Conservation (phyloP, 371 early-diverging fungal species). For the Funneliformis caledonium region DNA sequence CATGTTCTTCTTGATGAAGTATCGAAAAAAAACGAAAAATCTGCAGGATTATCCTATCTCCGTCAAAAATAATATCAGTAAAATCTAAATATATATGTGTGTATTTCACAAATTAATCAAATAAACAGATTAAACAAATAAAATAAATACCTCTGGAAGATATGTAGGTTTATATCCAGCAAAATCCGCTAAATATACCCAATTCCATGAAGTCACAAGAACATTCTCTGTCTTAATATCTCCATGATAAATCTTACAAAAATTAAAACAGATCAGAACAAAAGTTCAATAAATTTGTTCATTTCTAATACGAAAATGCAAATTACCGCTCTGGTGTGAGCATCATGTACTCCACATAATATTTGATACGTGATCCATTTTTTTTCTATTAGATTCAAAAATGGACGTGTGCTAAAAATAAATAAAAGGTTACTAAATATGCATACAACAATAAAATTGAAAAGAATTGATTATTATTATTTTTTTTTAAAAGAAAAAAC, state of each 20-base stretch:
- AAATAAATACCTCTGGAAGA: conserved; percentile 75
- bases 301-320: neutral
- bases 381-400: conserved; percentile 83
- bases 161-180: conserved; percentile 90
- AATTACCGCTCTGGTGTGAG: conserved; percentile 69
- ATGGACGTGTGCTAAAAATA: conserved; percentile 83
- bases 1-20: conserved; percentile 85
- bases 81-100: neutral
- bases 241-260: conserved; percentile 76
- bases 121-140: neutral
- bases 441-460: neutral
- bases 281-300: conserved; percentile 5
- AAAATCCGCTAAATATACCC: conserved; percentile 89
- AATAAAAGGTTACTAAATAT: no score
- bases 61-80: neutral
- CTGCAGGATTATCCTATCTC: conserved; percentile 87
- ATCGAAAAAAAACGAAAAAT: conserved; percentile 95
- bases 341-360: conserved; percentile 75
- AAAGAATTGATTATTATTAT: neutral
- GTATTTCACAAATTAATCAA: neutral
- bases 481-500: neutral
- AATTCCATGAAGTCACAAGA: conserved; percentile 92
- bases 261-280: conserved; percentile 46
- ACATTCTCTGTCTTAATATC: conserved; percentile 93
- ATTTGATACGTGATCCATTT: conserved; percentile 94